These are phyloP conservation scores for Pythium graminicola DNA, from an alignment of 352 stramenopile genomes.

Conservation along the genomic window DNA sequence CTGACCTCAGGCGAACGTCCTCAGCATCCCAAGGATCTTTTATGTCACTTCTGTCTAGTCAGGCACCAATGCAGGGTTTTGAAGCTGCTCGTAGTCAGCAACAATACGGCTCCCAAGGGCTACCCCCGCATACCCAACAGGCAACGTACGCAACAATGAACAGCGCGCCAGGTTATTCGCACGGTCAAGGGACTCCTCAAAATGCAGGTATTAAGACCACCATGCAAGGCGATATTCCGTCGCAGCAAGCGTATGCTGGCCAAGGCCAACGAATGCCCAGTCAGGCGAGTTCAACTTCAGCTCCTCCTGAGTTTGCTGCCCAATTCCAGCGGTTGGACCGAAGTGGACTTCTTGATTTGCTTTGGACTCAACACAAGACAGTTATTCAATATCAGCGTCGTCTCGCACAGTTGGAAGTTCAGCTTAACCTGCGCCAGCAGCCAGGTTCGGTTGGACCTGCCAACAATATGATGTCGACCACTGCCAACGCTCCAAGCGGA, in stretches of 20 bases:
- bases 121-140: constrained; percentile 11
- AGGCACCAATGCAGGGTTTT: constrained; percentile 14
- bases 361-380: constrained; percentile 63
- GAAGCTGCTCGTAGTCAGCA: constrained; percentile 4
- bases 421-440: constrained; percentile 25
- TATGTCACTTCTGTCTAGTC: constrained; percentile 23
- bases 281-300: constrained; percentile 16
- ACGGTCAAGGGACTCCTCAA: constrained; percentile 17
- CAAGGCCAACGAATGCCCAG: constrained; percentile 9
- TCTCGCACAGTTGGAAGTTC: constrained; percentile 43
- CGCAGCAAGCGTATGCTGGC: constrained; percentile 22
- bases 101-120: constrained; percentile 8
- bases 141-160: constrained; percentile 3
- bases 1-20: constrained; percentile 3
- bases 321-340: constrained; percentile 70
- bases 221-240: constrained; percentile 1
- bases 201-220: constrained; percentile 20
- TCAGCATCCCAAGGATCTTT: constrained; percentile 18
- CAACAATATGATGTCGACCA: background rate
- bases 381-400: constrained; percentile 59
- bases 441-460: background rate
- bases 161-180: constrained; percentile 9
- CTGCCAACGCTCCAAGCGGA: constrained; percentile 6
- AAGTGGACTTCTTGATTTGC: constrained; percentile 53
- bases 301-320: constrained; percentile 53